Evolutionary conservation across 257 asterid genomes (phyloP), one percentile per base, ranked within the genome.

Genomic region (Dorcoceras hygrometricum): DNA sequence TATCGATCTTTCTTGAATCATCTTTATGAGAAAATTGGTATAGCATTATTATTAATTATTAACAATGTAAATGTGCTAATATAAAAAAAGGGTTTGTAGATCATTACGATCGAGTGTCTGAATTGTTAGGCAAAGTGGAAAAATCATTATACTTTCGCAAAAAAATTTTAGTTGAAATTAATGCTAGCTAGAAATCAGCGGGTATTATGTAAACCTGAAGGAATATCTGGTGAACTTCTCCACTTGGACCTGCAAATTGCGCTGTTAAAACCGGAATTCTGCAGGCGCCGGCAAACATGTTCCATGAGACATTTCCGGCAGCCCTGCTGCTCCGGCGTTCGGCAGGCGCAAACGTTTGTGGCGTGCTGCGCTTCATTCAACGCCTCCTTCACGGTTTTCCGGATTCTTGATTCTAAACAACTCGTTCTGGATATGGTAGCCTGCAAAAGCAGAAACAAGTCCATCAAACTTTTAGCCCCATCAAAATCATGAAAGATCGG

Each of bases 181-280:
- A 11, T 26, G 20, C 28, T 27, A 59, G 32, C 28, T 27, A 18
- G 28, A 5, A 19, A 26, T n/a, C 0, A 8, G 1, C 12, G 43
- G 10, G 59, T 7, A 29, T 69, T 20, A 20, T 23, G 10, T 19
- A 14, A 78, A 91, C 98, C 98, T 77, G 98, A 86, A 2, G 98
- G 91, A 61, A 90, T 84, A 59, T 84, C 85, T 0, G 76, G 65
- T 1, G 90, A 84, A 77, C 87, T 90, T 63, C 57, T 87, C 98
- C 98, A 93, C 73, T 90, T 93, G 31, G 98, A 89, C 72, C 84
- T 90, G 95, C 98, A 89, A 77, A 87, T 86, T 8, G 90, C 91
- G 51, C 87, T 70, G 53, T 90, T 73, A 25, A 80, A 90, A 65
- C 91, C 96, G 1, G 82, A 89, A 55, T 46, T 73, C 59, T 81